Evolutionary conservation across 2,329 filamentous ascomycete species (phyloP), one percentile per base, ranked within the genome.

Genomic region (Pseudogymnoascus sp.): DNA sequence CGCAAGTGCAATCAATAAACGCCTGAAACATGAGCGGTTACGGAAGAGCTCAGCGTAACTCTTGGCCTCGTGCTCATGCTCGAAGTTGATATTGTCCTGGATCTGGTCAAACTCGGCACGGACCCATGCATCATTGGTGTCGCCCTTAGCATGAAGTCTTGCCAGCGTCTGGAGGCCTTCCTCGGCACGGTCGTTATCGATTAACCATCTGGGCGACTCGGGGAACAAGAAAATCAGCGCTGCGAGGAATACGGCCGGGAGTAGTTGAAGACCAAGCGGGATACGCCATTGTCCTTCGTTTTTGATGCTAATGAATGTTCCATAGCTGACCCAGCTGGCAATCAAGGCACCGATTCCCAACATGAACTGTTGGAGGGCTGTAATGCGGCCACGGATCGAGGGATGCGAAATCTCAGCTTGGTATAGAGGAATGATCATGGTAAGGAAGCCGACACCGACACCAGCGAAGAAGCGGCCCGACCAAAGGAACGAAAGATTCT

Each of bases 391-490:
- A 73, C 90, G 84, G 70, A 93, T 93, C 64, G 82, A 83, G 1
- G 90, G 90, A 72, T 93, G 90, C 3, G 87, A 86, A 23, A 93
- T 81, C 71, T 95, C 90, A 21, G 88, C 89, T 72, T 93, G 90
- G 72, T 92, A 93, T 0, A 93, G 75, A 1, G 89, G 76, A 66
- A 78, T 76, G 35, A 76, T 75, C 74, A 76, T 77, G 35, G 73
- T 72, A 63, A 78, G 67, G 63, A 78, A 75, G 38, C 80, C 77
- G 62, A 84, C 81, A 19, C 83, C 87, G 19, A 87, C 72, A 62
- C 89, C 89, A 28, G 88, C 87, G 61, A 93, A 78, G 67, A 83
- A 82, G 36, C 90, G 82, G 13, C 90, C 90, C 40, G 85, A 80
- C 71, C 89, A 91, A 19, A 93, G 79, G 71, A 86, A 91, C 2